phyloP scores from a whole-genome alignment of 306 rosid genomes.

The Vicia villosa region DNA sequence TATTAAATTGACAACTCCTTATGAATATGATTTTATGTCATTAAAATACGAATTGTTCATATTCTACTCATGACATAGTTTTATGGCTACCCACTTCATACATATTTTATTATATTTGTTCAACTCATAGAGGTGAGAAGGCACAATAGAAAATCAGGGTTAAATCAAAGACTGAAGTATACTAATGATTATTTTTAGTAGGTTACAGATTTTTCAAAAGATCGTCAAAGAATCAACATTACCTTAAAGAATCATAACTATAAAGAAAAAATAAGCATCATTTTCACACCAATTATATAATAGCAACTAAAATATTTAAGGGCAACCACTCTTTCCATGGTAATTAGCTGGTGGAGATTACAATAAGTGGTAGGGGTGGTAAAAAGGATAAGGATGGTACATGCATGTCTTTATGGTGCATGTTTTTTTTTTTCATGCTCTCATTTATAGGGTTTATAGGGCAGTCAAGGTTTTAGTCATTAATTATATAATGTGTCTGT shows the following conservation, averaged over 20 bases:
- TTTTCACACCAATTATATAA: not conserved
- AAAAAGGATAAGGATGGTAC: no score
- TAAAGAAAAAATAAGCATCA: not conserved
- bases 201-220: constrained; percentile 4
- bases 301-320: not conserved
- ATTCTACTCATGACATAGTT: constrained; percentile 17
- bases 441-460: no score
- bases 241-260: constrained; percentile 7
- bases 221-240: constrained; percentile 22
- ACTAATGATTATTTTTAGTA: not conserved
- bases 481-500: no score
- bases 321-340: no score
- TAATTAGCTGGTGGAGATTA: no score
- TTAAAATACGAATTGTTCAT: constrained; percentile 24
- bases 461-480: no score
- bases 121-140: not conserved
- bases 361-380: no score
- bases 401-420: no score
- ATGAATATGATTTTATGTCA: no score
- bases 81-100: constrained; percentile 36
- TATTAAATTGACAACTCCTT: no score
- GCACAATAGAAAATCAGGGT: constrained; percentile 8
- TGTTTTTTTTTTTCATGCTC: no score
- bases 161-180: not conserved
- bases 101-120: not conserved